A percentile compares a stretch with the other conserved stretches of the same genome.
Evolutionary conservation across 2,329 filamentous ascomycete genomes (phyloP).

Genomic region (Ciborinia camelliae): DNA sequence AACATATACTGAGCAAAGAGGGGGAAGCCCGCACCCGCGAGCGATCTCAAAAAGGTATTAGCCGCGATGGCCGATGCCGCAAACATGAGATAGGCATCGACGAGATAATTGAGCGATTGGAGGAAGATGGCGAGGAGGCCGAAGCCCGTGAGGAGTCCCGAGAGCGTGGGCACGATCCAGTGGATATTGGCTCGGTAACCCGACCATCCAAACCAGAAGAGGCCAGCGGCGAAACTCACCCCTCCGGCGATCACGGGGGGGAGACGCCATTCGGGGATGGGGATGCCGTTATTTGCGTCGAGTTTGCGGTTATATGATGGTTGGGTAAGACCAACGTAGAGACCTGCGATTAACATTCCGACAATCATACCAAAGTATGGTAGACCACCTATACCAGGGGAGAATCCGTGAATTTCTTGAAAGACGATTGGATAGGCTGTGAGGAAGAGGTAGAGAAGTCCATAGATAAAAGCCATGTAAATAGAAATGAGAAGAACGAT

Average conservation of each 20-base stretch:
- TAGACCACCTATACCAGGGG: slow-evolving; percentile 66
- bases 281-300: slow-evolving; percentile 61
- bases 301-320: slow-evolving; percentile 67
- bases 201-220: slow-evolving; percentile 78
- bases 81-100: slow-evolving; percentile 60
- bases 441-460: slow-evolving; percentile 78
- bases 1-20: slow-evolving; percentile 74
- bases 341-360: slow-evolving; percentile 67
- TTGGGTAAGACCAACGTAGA: slow-evolving; percentile 60
- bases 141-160: slow-evolving; percentile 64
- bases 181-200: slow-evolving; percentile 50
- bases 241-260: slow-evolving; percentile 59
- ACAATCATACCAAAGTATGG: slow-evolving; percentile 82
- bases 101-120: slow-evolving; percentile 75
- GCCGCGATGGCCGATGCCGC: slow-evolving; percentile 79
- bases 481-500: slow-evolving; percentile 66
- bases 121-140: slow-evolving; percentile 83
- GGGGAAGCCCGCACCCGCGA: slow-evolving; percentile 76
- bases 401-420: slow-evolving; percentile 67
- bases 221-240: slow-evolving; percentile 57
- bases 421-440: slow-evolving; percentile 84
- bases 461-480: slow-evolving; percentile 75
- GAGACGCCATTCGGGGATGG: slow-evolving; percentile 64
- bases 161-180: slow-evolving; percentile 62
- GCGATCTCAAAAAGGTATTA: slow-evolving; percentile 75